Conservation (phyloP, 768 basidiomycete genomes). For the Chlorophyllum brunneum region DNA sequence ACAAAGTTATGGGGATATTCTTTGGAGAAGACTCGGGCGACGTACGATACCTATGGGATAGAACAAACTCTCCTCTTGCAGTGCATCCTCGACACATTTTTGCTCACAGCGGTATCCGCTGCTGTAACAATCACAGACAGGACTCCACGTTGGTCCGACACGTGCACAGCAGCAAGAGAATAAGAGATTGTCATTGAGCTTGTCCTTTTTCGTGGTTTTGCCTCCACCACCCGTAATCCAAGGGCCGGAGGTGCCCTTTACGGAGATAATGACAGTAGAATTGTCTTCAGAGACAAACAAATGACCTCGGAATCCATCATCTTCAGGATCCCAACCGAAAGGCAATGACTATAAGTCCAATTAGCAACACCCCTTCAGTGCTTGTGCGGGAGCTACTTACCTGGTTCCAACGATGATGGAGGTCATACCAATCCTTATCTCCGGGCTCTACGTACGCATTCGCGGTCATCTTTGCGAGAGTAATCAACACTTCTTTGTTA, state of each 20-base stretch:
- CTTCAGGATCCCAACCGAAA: conserved; percentile 86
- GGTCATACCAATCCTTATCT: conserved; percentile 66
- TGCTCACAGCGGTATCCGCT: conserved; percentile 75
- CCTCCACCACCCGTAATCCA: conserved; percentile 68
- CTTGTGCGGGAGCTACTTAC: conserved; percentile 29
- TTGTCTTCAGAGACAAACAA: conserved; percentile 84
- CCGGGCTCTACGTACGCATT: conserved; percentile 68
- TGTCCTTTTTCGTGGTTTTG: conserved; percentile 84
- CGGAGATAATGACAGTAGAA: conserved; percentile 78
- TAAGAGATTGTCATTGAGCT: conserved; percentile 91
- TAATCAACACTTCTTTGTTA: conserved; percentile 66
- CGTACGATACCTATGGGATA: conserved; percentile 83
- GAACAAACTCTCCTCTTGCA: conserved; percentile 81
- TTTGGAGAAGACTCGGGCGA: conserved; percentile 9
- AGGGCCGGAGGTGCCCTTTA: conserved; percentile 91
- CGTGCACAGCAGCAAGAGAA: conserved; percentile 96
- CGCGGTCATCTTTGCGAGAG: conserved; percentile 85
- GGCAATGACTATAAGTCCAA: conserved; percentile 49
- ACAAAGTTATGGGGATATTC: not conserved
- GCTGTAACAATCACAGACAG: conserved; percentile 86
- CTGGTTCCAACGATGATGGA: conserved; percentile 59
- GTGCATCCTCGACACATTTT: conserved; percentile 72
- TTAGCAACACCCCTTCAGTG: not conserved
- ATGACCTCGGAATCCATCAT: conserved; percentile 91
- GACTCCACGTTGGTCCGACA: conserved; percentile 90